Evolutionary conservation across 2,329 filamentous ascomycete species (phyloP).

Genomic region (Clarireedia monteithiana): DNA sequence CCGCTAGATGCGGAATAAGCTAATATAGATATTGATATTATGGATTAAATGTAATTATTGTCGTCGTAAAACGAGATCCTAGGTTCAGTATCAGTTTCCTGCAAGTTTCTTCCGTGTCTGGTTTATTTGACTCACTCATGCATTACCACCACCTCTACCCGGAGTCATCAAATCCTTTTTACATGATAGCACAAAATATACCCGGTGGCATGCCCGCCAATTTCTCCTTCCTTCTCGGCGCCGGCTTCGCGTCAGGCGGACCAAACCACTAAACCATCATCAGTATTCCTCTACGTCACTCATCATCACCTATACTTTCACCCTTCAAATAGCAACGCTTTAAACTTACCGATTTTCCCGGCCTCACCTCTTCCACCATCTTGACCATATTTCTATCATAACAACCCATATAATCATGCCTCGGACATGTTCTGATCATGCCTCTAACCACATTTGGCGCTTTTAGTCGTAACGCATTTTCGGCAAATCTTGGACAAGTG

Average conservation of each 20-base stretch:
- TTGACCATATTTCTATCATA: constrained; percentile 8
- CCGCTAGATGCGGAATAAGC: constrained; percentile 68
- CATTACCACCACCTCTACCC: background rate
- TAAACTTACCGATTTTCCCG: background rate
- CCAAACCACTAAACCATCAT: constrained; percentile 6
- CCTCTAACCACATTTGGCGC: constrained; percentile 1
- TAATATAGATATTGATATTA: background rate
- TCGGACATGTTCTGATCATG: background rate
- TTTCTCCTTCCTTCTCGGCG: background rate
- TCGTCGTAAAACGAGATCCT: background rate
- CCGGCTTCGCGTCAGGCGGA: background rate
- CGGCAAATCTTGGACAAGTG: background rate
- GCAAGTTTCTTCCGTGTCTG: background rate
- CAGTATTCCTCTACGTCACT: background rate
- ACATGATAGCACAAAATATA: constrained; percentile 4
- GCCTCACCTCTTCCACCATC: constrained; percentile 3
- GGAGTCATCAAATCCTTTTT: background rate
- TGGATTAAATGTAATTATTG: background rate
- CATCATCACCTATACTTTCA: background rate
- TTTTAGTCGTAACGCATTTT: background rate
- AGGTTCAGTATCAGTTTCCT: background rate
- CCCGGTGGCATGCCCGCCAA: background rate
- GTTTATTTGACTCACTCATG: background rate
- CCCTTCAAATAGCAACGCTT: background rate
- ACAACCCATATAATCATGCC: background rate